phyloP scores from a whole-genome alignment of 495 filamentous ascomycete species.

The Penicillium odoratum region DNA sequence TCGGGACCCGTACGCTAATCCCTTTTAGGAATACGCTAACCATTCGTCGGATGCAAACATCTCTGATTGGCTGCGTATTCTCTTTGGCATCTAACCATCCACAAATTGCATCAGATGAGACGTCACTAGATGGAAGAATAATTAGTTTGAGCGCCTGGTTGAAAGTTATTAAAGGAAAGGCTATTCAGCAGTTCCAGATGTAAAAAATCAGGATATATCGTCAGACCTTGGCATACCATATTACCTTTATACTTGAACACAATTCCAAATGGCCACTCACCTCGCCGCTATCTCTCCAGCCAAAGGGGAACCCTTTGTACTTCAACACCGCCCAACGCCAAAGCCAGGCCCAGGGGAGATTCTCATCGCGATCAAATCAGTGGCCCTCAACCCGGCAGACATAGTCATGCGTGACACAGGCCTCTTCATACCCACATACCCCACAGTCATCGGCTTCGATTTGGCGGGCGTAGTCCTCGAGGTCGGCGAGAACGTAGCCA shows the following conservation, averaged over 20 bases:
- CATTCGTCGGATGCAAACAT: slow-evolving; percentile 21
- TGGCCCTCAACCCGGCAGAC: slow-evolving; percentile 54
- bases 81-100: neutral
- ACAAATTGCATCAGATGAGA: neutral
- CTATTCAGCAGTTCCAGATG: slow-evolving; percentile 2
- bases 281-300: slow-evolving; percentile 39
- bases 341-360: slow-evolving; percentile 48
- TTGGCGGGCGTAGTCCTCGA: slow-evolving; percentile 45
- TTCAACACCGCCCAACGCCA: slow-evolving; percentile 38
- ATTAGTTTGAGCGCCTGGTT: neutral
- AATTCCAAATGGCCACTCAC: slow-evolving; percentile 37
- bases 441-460: slow-evolving; percentile 49
- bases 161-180: slow-evolving; percentile 19
- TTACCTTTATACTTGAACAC: neutral
- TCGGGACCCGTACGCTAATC: slow-evolving; percentile 15
- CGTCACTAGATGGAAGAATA: neutral
- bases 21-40: slow-evolving; percentile 29
- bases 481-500: slow-evolving; percentile 41
- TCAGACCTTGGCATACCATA: too few species aligned
- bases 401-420: slow-evolving; percentile 36
- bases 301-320: slow-evolving; percentile 34
- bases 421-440: slow-evolving; percentile 42
- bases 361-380: slow-evolving; percentile 47
- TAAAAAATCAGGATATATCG: neutral
- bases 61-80: slow-evolving; percentile 30